Base-by-base conservation (phyloP, 169 alveolate genomes). In the Babesia caballi region DNA sequence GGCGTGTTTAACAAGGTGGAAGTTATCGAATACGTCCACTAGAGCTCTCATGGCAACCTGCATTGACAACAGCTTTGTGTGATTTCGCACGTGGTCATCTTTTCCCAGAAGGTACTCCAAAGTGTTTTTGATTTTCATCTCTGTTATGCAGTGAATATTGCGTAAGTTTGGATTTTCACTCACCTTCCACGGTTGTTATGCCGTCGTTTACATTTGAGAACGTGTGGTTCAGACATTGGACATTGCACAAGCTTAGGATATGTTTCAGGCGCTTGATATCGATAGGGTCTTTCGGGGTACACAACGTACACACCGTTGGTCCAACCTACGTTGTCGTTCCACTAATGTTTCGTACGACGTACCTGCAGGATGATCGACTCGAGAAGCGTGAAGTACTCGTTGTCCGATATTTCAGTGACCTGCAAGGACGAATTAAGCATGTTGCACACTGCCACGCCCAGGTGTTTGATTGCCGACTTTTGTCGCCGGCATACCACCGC, bases 11-110 rank as follows among this genome's bases (percentile, higher is more conserved):
- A 61, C 42, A 50, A 75, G 19, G 50, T 80, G 77, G 49, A 85
- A 85, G 41, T 82, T 70, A 74, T 87, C 85, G 38, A 82, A 70
- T 67, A 83, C 52, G 21, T 42, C 77, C 74, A 82, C 56, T 44
- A 87, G 80, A 15, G 89, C 82, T 53, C 71, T 75, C 78, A 85
- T 52, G 52, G 85, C 90, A 41, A 83, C 66, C 59, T 74, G 83
- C 41, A 71, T 47, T 30, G 77, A 70, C 21, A 87, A 65, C 47
- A 76, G 88, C 53, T 87, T 87, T 46, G 61, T 68, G 38, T 87
- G 85, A 59, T 87, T 87, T 72, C 89, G 76, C 44, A 87, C 70
- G 28, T 78, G 83, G 54, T 87, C 92, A 25, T 87, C 71, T 38
- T 77, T 68, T 19, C 60, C 68, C 23, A 87, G 68, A 33, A 83